Conservation (phyloP, 805 yeast species). For the Kuraishia borneana region DNA sequence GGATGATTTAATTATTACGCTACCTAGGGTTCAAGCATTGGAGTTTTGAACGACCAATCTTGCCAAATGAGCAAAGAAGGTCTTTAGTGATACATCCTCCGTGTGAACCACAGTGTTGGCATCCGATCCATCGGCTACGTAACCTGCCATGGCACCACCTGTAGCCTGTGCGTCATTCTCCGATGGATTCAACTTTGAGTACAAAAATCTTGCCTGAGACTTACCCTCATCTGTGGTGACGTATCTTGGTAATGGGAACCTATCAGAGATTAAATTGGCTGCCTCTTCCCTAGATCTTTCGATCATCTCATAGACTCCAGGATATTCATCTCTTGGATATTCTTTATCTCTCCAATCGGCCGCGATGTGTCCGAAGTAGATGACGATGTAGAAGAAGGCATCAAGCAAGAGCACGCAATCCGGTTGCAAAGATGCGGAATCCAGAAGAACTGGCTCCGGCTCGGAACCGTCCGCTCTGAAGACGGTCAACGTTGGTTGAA, state of each 20-base stretch:
- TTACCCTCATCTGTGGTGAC: slow-evolving; percentile 98
- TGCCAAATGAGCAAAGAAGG: slow-evolving; percentile 90
- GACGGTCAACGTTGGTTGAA: slow-evolving; percentile 91
- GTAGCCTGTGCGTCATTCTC: slow-evolving; percentile 40
- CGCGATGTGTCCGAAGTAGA: slow-evolving; percentile 89
- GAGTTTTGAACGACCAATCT: slow-evolving; percentile 62
- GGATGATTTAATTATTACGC: too few relatives aligned
- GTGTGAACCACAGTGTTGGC: slow-evolving; percentile 78
- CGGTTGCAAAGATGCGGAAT: slow-evolving; percentile 84
- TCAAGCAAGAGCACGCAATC: slow-evolving; percentile 82
- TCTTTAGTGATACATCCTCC: slow-evolving; percentile 91
- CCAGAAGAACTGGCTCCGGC: slow-evolving; percentile 87
- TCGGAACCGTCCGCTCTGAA: slow-evolving; percentile 69
- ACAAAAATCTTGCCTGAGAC: slow-evolving; percentile 93
- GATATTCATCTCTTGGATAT: slow-evolving; percentile 87
- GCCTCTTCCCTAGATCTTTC: slow-evolving; percentile 91
- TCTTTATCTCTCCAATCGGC: slow-evolving; percentile 96
- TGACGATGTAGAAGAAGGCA: slow-evolving; percentile 92
- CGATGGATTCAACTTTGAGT: slow-evolving; percentile 91
- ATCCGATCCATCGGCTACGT: slow-evolving; percentile 24
- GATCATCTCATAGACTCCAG: slow-evolving; percentile 73
- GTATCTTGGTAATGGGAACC: slow-evolving; percentile 96
- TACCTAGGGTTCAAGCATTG: slow-evolving; percentile 4
- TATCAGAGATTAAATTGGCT: slow-evolving; percentile 77
- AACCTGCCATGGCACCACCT: slow-evolving; percentile 39